Evolutionary conservation across 805 yeast species (phyloP).

Genomic region (Metschnikowia colocasiae): DNA sequence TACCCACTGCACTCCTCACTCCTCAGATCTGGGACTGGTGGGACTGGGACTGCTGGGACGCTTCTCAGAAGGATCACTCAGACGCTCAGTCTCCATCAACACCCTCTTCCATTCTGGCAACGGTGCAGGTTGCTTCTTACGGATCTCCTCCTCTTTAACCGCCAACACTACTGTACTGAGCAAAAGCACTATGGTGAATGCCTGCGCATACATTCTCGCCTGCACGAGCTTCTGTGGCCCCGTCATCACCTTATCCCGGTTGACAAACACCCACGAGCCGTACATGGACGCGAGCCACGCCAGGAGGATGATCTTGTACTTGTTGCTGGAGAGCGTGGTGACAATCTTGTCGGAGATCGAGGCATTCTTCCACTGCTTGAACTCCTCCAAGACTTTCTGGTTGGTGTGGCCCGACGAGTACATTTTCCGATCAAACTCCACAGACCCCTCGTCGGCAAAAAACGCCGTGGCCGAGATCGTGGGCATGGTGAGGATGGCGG

Average conservation of each 20-base stretch:
- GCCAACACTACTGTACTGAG: conserved; percentile 27
- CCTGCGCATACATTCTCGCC: conserved; percentile 31
- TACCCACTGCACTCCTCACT: background rate
- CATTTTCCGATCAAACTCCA: conserved; percentile 39
- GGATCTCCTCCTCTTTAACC: conserved; percentile 25
- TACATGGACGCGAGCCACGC: conserved; percentile 40
- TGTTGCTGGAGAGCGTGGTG: conserved; percentile 27
- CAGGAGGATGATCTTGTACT: conserved; percentile 34
- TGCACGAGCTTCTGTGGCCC: conserved; percentile 27
- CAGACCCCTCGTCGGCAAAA: conserved; percentile 44
- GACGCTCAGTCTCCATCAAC: conserved; percentile 15
- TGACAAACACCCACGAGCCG: conserved; percentile 28
- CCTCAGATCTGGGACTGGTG: no score
- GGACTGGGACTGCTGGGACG: no score
- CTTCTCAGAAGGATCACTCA: no score
- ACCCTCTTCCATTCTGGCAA: conserved; percentile 26
- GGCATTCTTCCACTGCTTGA: conserved; percentile 32
- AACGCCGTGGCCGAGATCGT: conserved; percentile 37
- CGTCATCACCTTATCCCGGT: conserved; percentile 27
- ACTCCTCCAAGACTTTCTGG: conserved; percentile 32
- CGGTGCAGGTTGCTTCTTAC: conserved; percentile 21
- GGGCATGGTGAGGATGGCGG: conserved; percentile 39
- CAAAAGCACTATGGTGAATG: conserved; percentile 26
- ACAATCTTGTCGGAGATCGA: conserved; percentile 29
- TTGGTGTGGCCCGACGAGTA: conserved; percentile 29